Evolutionary conservation across 1,284 basidiomycete genomes (phyloP).

Genomic region (Bondarzewia mesenterica): DNA sequence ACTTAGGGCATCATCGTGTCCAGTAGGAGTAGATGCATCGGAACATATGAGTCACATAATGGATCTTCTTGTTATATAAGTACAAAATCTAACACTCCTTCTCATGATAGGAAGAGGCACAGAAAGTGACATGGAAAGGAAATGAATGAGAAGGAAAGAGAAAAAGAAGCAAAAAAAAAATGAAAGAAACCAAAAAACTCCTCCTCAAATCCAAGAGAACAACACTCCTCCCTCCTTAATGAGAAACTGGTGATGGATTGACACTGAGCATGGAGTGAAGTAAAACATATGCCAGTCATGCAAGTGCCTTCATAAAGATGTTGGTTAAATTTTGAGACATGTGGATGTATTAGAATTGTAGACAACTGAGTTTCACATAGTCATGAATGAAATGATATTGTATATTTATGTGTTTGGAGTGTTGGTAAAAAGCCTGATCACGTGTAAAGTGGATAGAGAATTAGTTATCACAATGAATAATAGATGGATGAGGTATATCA

Average conservation of each 20-base stretch:
- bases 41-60: too few species aligned
- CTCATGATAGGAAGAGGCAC: not conserved
- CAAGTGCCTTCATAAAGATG: not conserved
- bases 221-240: too few species aligned
- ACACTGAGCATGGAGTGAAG: not conserved
- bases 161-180: not conserved
- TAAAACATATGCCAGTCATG: not conserved
- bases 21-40: not conserved
- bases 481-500: not conserved
- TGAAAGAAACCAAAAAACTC: not conserved
- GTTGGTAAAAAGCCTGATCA: slow-evolving; percentile 17
- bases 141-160: not conserved
- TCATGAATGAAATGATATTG: slow-evolving; percentile 18
- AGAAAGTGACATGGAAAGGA: not conserved
- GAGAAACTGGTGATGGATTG: not conserved
- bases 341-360: not conserved
- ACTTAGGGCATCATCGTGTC: not conserved
- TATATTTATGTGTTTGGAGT: slow-evolving; percentile 28
- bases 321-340: not conserved
- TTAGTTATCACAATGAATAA: slow-evolving; percentile 6
- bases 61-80: too few species aligned
- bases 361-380: not conserved
- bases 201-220: too few species aligned
- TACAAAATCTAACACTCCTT: not conserved
- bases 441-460: slow-evolving; percentile 20